Evolutionary conservation across 768 basidiomycete genomes (phyloP), one percentile per base, ranked within the genome.

Genomic region (Hydnomerulius pinastri): DNA sequence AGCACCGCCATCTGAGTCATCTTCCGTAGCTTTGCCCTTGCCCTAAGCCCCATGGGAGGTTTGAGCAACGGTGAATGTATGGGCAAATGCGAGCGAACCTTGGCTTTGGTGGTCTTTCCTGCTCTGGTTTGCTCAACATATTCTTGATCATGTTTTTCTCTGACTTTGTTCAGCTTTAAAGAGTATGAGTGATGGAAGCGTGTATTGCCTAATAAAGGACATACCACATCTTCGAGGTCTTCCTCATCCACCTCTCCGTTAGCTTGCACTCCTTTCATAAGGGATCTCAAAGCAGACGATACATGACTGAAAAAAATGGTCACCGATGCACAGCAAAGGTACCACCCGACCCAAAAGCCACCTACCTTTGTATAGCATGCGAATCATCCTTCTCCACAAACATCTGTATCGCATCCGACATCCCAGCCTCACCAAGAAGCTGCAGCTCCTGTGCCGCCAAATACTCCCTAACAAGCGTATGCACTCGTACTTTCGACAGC

Each of bases 301-400:
- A 92, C 90, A 67, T 92, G 90, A 37, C 90, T 92, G 27, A 21
- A 30, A 23, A 3, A 46, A 24, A n/a, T n/a, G n/a, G n/a, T n/a
- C n/a, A n/a, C 32, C 4, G 43, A 1, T 15, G 28, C 46, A 15
- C 18, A 21, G 28, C 48, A 25, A 23, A 32, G 35, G 23, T 23
- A 28, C 25, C 32, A 35, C 5, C 35, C 25, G 43, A 17, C 28
- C 20, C 3, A 27, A 15, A 5, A 28, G n/a, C 12, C 4, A 80
- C 88, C 57, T 56, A 94, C 93, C 75, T 80, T 56, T 85, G 81
- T 63, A 99, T 96, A 8, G 96, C 92, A 73, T 94, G 90, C 24
- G 82, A 85, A 67, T 97, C 94, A 62, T 98, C 96, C 77, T 99
- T 99, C 68, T 98, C 95, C 51, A 99, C 95, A 70, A 90, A 98